These are phyloP conservation scores for Dorcoceras hygrometricum DNA, from an alignment of 257 asterid genomes.

Conservation along the genomic window DNA sequence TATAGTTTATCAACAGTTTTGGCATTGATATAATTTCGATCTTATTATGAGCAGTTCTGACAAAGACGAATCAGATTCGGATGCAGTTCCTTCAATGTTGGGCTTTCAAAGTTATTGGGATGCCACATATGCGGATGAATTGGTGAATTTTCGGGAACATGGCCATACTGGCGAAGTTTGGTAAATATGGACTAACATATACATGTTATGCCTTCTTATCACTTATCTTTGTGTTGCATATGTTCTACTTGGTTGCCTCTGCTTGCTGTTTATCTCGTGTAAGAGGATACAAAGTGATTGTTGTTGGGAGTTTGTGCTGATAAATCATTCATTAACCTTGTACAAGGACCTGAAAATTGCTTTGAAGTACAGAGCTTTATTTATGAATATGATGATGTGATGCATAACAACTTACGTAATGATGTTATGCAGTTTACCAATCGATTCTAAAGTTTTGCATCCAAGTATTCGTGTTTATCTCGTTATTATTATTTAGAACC, in stretches of 20 bases:
- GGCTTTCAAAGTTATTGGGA: constrained; percentile 99
- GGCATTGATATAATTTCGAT: constrained; percentile 16
- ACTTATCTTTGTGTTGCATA: neutral
- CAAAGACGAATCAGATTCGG: constrained; percentile 89
- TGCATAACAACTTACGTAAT: neutral
- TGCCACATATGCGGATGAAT: constrained; percentile 83
- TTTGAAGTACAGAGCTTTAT: neutral
- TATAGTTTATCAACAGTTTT: constrained; percentile 6
- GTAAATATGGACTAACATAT: constrained; percentile 38
- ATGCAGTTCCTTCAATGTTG: constrained; percentile 70
- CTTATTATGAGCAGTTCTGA: constrained; percentile 59
- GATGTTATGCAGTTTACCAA: neutral
- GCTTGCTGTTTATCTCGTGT: neutral
- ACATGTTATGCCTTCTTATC: neutral
- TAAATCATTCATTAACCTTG: neutral
- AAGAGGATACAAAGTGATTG: neutral
- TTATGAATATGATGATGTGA: neutral
- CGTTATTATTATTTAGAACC: too few species aligned
- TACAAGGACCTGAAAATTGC: neutral
- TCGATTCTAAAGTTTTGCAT: neutral
- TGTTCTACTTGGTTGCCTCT: neutral
- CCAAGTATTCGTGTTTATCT: neutral
- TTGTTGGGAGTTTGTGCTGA: neutral
- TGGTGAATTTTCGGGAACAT: constrained; percentile 81
- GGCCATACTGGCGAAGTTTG: constrained; percentile 97